These are phyloP conservation scores for Beta corolliflora DNA, from an alignment of 179 eudicot species.

Conservation along the genomic window DNA sequence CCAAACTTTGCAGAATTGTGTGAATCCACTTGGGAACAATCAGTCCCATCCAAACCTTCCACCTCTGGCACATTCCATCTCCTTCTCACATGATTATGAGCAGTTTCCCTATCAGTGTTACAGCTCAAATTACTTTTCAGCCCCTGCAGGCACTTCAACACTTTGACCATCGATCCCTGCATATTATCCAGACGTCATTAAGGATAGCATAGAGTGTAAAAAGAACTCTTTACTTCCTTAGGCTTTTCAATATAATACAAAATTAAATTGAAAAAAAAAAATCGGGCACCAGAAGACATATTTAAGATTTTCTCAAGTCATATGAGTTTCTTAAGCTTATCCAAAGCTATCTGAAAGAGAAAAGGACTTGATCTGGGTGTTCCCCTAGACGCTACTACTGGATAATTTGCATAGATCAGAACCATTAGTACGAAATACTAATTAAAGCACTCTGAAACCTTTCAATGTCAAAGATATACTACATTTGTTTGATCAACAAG, in stretches of 20 bases:
- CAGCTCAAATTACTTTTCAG: conserved; percentile 29
- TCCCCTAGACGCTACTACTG: background rate
- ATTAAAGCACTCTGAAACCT: background rate
- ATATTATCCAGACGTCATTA: background rate
- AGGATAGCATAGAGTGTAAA: too few relatives aligned
- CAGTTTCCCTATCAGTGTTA: conserved; percentile 27
- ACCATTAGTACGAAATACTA: background rate
- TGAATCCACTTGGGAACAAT: conserved; percentile 27
- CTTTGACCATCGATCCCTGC: conserved; percentile 45
- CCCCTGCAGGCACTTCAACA: conserved; percentile 43
- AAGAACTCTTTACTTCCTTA: too few relatives aligned
- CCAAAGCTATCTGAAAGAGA: background rate
- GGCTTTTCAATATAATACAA: too few relatives aligned
- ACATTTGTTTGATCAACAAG: background rate
- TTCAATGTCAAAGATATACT: background rate
- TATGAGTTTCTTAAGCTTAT: background rate
- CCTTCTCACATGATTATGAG: conserved; percentile 38
- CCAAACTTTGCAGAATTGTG: conserved; percentile 33
- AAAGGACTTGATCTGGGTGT: background rate
- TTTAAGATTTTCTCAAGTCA: background rate
- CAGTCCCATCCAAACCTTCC: conserved; percentile 33
- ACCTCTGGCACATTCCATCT: conserved; percentile 41
- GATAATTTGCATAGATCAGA: background rate
- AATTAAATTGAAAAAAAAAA: background rate
- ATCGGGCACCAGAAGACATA: background rate